Percentiles rank a stretch among this genome's conserved stretches.
Evolutionary conservation across 2,329 filamentous ascomycete species (phyloP).

Genomic region (Penicillium sp.): DNA sequence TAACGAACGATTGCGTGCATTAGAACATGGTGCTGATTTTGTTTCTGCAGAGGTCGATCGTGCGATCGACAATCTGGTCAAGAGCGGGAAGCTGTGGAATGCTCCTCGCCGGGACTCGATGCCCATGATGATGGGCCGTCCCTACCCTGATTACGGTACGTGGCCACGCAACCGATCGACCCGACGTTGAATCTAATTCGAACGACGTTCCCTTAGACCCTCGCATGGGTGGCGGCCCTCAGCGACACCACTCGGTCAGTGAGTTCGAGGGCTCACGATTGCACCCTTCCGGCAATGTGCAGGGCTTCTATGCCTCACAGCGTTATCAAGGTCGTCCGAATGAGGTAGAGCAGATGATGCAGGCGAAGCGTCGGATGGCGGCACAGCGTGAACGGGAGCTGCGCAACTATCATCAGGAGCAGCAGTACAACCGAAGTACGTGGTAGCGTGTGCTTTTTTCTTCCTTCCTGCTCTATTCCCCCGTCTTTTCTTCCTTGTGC

Average conservation of each 20-base stretch:
- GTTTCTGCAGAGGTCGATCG: constrained; percentile 76
- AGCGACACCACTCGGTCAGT: constrained; percentile 78
- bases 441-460: constrained; percentile 40
- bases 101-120: constrained; percentile 73
- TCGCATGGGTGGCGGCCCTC: constrained; percentile 60
- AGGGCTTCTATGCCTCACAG: constrained; percentile 91
- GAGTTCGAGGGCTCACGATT: constrained; percentile 75
- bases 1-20: neutral
- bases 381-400: constrained; percentile 98
- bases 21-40: constrained; percentile 23
- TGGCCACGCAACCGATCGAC: constrained; percentile 27
- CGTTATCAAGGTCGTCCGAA: constrained; percentile 81
- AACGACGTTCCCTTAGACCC: constrained; percentile 53
- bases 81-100: constrained; percentile 89
- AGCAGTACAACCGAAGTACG: constrained; percentile 98
- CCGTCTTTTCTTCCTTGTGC: constrained; percentile 28
- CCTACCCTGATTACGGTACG: constrained; percentile 59
- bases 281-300: constrained; percentile 71
- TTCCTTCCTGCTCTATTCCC: constrained; percentile 34
- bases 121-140: constrained; percentile 58
- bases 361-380: constrained; percentile 98
- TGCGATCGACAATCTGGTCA: constrained; percentile 89
- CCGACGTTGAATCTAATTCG: constrained; percentile 23
- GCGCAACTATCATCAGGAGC: constrained; percentile 99
- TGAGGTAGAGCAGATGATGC: constrained; percentile 97